Base-by-base conservation (phyloP, 2,329 filamentous ascomycete genomes). In the Monilinia aucupariae region DNA sequence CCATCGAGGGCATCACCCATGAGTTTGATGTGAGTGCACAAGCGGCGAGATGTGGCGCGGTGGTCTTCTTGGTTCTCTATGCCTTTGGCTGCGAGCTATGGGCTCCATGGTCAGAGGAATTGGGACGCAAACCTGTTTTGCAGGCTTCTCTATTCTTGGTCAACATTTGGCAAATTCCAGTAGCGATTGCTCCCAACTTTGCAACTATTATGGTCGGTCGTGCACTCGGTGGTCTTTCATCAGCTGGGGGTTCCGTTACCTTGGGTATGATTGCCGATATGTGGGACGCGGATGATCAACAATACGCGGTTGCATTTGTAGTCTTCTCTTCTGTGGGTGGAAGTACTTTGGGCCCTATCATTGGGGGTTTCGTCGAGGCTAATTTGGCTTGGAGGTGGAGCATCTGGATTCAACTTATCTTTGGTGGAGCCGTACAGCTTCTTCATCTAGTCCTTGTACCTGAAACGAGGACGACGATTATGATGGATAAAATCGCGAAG, bases 81-180 rank as follows among this genome's bases (percentile, higher is more conserved):
- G 90, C 90, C 45, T 92, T 94, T 73, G 91, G 91, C 43, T 94
- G 91, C 74, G 91, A 94, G 75, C 81, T 93, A 0, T 94, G 91
- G 91, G 91, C 91, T 0, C 91, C 91, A 0, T 94, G 90, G 89
- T 89, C 85, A 52, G 91, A 96, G 74, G 91, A 94, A 71, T 79
- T 93, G 56, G 91, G 91, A 25, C 84, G 91, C 56, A 89, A 86
- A 78, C 87, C 87, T 1, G 82, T 94, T 62, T 79, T 93, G 27
- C 90, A 93, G 78, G 76, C 82, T 30, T 89, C 85, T 45, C 76
- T 94, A 61, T 82, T 89, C 67, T 77, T 94, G 13, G 89, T 92
- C 74, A 94, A 94, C 70, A 75, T 93, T 62, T 94, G 83, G 80
- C 87, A 90, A 67, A 74, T 92, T 0, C 87, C 87, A 5, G 87